Percentiles rank a stretch among this genome's conserved stretches.
phyloP scores from a whole-genome alignment of 176 grass and related monocot genomes.

The Rhynchospora tenuis region DNA sequence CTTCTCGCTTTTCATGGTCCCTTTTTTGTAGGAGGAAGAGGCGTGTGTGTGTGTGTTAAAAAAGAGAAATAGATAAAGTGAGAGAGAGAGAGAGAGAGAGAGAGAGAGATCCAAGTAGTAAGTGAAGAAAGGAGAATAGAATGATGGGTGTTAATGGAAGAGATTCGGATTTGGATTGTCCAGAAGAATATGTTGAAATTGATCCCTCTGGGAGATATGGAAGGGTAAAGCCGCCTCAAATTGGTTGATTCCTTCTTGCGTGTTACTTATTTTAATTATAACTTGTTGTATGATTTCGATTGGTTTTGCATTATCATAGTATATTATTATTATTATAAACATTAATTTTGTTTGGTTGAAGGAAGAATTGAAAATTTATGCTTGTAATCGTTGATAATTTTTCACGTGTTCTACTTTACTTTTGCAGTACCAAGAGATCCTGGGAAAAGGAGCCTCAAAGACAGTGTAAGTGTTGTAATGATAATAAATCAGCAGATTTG shows the following conservation, averaged over 20 bases:
- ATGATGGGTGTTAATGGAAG: slow-evolving; percentile 43
- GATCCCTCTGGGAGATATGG: slow-evolving; percentile 90
- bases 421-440: slow-evolving; percentile 70
- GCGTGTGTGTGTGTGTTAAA: too few relatives aligned
- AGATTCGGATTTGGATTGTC: slow-evolving; percentile 27
- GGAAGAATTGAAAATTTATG: background rate
- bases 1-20: background rate
- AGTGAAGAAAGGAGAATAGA: slow-evolving; percentile 17
- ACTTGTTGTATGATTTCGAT: background rate
- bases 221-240: slow-evolving; percentile 41
- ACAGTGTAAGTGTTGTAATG: slow-evolving; percentile 68
- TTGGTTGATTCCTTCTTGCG: background rate
- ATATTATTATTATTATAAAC: background rate
- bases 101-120: background rate
- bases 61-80: too few relatives aligned
- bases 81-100: background rate
- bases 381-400: slow-evolving; percentile 4
- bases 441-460: slow-evolving; percentile 96
- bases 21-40: background rate
- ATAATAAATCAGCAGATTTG: background rate
- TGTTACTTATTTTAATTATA: background rate
- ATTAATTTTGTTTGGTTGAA: background rate
- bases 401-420: slow-evolving; percentile 4
- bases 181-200: slow-evolving; percentile 78
- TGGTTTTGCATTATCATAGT: background rate